Conservation (phyloP, 345 rosid genomes). For the Camelina laxa region DNA sequence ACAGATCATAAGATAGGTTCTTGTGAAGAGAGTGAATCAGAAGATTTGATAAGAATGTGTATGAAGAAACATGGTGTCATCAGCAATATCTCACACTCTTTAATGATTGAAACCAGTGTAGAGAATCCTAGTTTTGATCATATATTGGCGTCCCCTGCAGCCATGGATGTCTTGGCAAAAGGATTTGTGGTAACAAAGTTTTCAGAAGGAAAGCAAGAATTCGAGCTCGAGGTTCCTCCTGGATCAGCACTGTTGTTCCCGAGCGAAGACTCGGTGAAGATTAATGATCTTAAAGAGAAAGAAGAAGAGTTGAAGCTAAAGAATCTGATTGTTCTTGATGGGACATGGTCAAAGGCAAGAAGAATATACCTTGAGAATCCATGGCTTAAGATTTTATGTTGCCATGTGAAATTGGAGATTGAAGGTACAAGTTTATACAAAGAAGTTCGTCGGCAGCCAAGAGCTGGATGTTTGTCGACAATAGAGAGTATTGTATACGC, state of each 20-base stretch:
- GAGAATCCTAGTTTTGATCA: constrained; percentile 45
- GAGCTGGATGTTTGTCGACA: constrained; percentile 74
- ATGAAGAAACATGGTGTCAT: constrained; percentile 57
- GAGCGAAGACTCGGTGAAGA: constrained; percentile 53
- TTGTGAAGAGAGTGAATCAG: constrained; percentile 12
- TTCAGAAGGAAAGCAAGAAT: constrained; percentile 60
- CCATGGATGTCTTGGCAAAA: constrained; percentile 53
- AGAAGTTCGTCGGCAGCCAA: constrained; percentile 82
- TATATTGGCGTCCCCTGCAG: constrained; percentile 49
- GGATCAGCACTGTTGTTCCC: constrained; percentile 79
- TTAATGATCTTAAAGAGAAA: constrained; percentile 53
- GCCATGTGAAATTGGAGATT: constrained; percentile 72
- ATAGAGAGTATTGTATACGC: constrained; percentile 79
- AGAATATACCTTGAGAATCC: constrained; percentile 83
- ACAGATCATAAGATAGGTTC: constrained; percentile 18
- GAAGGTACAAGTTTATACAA: constrained; percentile 63
- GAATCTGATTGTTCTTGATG: constrained; percentile 84
- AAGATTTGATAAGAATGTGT: constrained; percentile 35
- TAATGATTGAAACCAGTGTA: constrained; percentile 31
- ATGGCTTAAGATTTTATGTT: constrained; percentile 76
- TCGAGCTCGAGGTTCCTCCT: constrained; percentile 56
- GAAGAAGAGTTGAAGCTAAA: constrained; percentile 48
- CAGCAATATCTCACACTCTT: constrained; percentile 35
- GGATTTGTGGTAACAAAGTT: constrained; percentile 69
- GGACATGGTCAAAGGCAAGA: constrained; percentile 86